phyloP scores from a whole-genome alignment of 1,284 basidiomycete genomes.

The Thelephora terrestris region DNA sequence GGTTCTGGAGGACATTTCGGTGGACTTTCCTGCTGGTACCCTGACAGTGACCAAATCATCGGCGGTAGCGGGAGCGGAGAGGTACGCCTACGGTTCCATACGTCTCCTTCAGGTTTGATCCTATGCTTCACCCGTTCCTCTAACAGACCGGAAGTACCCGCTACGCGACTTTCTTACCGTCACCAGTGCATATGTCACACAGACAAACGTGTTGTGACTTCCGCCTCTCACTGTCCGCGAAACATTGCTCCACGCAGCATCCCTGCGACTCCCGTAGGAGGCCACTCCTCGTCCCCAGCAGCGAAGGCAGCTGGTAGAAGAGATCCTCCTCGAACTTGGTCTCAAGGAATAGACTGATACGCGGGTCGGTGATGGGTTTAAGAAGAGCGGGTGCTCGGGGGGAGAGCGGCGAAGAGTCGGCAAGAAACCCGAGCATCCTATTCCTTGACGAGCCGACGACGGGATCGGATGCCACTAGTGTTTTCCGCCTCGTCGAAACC shows the following conservation, averaged over 20 bases:
- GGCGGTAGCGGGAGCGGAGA: slow-evolving; percentile 10
- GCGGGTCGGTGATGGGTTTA: slow-evolving; percentile 31
- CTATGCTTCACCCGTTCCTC: background rate
- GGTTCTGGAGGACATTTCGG: slow-evolving; percentile 6
- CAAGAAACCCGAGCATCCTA: slow-evolving; percentile 34
- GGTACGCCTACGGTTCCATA: background rate
- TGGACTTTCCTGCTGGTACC: slow-evolving; percentile 8
- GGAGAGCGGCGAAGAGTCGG: slow-evolving; percentile 36
- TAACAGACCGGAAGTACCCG: background rate
- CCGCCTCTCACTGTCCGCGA: slow-evolving; percentile 28
- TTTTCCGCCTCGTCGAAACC: slow-evolving; percentile 36
- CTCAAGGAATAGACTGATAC: slow-evolving; percentile 36
- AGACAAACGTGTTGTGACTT: no score
- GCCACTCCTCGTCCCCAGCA: slow-evolving; percentile 20
- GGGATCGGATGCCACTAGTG: slow-evolving; percentile 36
- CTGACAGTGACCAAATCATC: slow-evolving; percentile 10
- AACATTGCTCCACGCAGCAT: slow-evolving; percentile 36
- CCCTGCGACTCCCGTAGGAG: slow-evolving; percentile 33
- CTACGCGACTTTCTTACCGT: no score
- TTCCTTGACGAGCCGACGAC: slow-evolving; percentile 38
- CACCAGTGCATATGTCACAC: no score
- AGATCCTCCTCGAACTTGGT: slow-evolving; percentile 40
- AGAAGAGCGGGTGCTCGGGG: slow-evolving; percentile 36
- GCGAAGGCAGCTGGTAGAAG: slow-evolving; percentile 31
- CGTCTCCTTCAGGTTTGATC: background rate